These are phyloP conservation scores for Vaccinium vitisidaea DNA, from an alignment of 148 eudicot genomes.

Conservation along the genomic window DNA sequence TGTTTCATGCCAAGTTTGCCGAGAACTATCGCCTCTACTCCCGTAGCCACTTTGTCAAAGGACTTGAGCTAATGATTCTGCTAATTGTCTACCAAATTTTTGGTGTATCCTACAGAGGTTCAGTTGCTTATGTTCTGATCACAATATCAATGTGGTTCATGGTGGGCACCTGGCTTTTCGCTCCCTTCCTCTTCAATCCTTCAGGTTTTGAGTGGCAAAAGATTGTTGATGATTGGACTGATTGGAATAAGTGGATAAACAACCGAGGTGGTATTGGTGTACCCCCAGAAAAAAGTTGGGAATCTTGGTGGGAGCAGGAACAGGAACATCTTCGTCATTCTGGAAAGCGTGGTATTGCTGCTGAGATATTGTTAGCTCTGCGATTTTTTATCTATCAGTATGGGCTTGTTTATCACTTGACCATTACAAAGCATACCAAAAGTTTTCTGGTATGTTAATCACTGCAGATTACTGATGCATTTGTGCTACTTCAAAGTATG, in stretches of 20 bases:
- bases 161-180: constrained; percentile 97
- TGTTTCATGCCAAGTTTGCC: constrained; percentile 96
- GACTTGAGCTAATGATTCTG: constrained; percentile 90
- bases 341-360: constrained; percentile 73
- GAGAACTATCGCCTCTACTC: constrained; percentile 98
- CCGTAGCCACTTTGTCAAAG: constrained; percentile 97
- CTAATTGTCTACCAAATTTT: constrained; percentile 86
- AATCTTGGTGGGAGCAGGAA: constrained; percentile 99
- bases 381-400: constrained; percentile 93
- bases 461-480: not conserved
- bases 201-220: constrained; percentile 99
- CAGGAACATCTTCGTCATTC: constrained; percentile 95
- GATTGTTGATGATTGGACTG: constrained; percentile 98
- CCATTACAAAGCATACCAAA: constrained; percentile 43
- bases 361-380: constrained; percentile 69
- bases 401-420: constrained; percentile 94
- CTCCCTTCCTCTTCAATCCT: constrained; percentile 96
- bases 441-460: constrained; percentile 64
- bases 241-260: constrained; percentile 97
- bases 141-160: constrained; percentile 97
- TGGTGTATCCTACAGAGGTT: constrained; percentile 64
- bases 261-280: constrained; percentile 96
- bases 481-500: not conserved
- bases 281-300: constrained; percentile 95
- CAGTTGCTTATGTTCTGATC: constrained; percentile 73